Evolutionary conservation across 805 yeast species (phyloP).

Genomic region (Candida rishiriensis): DNA sequence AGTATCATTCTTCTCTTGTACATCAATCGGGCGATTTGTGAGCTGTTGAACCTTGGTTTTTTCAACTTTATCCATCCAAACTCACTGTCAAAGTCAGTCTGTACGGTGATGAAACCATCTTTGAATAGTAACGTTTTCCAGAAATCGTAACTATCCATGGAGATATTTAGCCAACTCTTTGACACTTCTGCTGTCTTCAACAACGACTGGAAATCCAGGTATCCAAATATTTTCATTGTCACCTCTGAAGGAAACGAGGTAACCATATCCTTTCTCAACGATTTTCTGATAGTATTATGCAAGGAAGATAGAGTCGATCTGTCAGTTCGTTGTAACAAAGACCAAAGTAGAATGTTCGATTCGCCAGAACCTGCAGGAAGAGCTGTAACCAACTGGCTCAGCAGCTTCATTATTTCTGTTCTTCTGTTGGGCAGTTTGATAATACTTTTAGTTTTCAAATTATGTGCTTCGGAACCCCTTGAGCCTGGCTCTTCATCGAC

Average conservation of each 20-base stretch:
- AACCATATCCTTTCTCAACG: constrained; percentile 71
- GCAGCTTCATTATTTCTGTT: constrained; percentile 36
- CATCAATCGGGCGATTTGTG: constrained; percentile 29
- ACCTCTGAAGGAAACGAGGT: constrained; percentile 72
- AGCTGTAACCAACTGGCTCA: constrained; percentile 32
- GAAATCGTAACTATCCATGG: constrained; percentile 52
- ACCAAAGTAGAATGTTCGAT: constrained; percentile 41
- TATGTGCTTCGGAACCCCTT: background rate
- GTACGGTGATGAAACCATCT: constrained; percentile 54
- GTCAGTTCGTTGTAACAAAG: constrained; percentile 53
- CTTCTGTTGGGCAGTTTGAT: constrained; percentile 19
- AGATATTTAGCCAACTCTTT: constrained; percentile 62
- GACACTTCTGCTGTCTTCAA: constrained; percentile 61
- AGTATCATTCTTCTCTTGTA: constrained; percentile 58
- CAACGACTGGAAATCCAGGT: constrained; percentile 61
- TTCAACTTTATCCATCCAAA: constrained; percentile 12
- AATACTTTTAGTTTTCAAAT: too few relatives aligned
- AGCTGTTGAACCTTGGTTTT: constrained; percentile 6
- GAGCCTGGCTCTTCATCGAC: background rate
- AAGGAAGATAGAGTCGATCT: constrained; percentile 60
- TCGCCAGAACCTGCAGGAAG: constrained; percentile 43
- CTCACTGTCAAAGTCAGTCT: constrained; percentile 38
- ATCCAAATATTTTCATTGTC: constrained; percentile 55
- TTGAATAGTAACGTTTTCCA: constrained; percentile 66
- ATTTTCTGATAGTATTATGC: constrained; percentile 43